phyloP scores from a whole-genome alignment of 2,329 filamentous ascomycete species.

The Penicillium psychrosexuale region DNA sequence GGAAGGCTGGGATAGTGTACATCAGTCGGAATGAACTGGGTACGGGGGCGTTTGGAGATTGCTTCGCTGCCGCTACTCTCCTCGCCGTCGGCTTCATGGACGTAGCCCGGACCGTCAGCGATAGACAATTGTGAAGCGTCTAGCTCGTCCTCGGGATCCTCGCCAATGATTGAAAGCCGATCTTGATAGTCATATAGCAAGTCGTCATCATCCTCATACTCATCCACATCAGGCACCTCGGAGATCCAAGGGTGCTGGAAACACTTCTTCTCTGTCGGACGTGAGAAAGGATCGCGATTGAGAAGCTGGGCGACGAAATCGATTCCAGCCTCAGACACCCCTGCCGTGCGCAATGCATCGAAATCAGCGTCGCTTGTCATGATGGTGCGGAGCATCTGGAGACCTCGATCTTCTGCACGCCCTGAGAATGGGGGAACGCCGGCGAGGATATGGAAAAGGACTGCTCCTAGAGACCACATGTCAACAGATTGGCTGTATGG shows the following conservation, averaged over 20 bases:
- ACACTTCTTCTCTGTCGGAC: conserved; percentile 70
- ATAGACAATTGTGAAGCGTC: conserved; percentile 65
- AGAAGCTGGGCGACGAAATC: conserved; percentile 78
- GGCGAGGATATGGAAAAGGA: conserved; percentile 83
- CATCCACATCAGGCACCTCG: conserved; percentile 51
- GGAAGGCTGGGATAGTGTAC: conserved; percentile 46
- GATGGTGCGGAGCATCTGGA: conserved; percentile 73
- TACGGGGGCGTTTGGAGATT: conserved; percentile 37
- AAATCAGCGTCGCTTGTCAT: conserved; percentile 74
- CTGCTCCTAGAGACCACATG: conserved; percentile 92
- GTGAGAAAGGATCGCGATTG: conserved; percentile 70
- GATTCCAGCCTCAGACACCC: conserved; percentile 65
- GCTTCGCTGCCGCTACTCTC: conserved; percentile 35
- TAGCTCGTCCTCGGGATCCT: conserved; percentile 41
- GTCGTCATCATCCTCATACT: conserved; percentile 61
- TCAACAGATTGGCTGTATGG: conserved; percentile 91
- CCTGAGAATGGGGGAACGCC: conserved; percentile 77
- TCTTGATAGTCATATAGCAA: conserved; percentile 49
- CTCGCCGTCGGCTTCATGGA: conserved; percentile 31
- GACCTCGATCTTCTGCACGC: conserved; percentile 69
- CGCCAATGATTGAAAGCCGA: conserved; percentile 36
- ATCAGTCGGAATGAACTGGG: conserved; percentile 30
- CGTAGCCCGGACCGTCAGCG: conserved; percentile 42
- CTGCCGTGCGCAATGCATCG: conserved; percentile 56
- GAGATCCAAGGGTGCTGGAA: conserved; percentile 72